Evolutionary conservation across 768 basidiomycete genomes (phyloP).

Genomic region (Obba rivulosa): DNA sequence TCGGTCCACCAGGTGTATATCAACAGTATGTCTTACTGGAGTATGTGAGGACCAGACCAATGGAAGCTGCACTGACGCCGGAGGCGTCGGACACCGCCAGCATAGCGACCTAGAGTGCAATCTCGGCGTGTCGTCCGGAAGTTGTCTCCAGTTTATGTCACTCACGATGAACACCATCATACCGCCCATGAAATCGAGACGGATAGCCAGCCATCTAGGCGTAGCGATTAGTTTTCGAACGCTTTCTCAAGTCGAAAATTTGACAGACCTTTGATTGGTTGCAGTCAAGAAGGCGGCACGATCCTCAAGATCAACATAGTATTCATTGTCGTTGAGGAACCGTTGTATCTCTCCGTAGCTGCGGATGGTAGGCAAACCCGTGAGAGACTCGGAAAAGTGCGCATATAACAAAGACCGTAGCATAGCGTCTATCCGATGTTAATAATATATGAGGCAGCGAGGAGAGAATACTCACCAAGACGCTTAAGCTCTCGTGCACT

Average conservation of each 20-base stretch:
- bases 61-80: slow-evolving; percentile 58
- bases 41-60: slow-evolving; percentile 69
- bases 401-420: slow-evolving; percentile 72
- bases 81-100: slow-evolving; percentile 54
- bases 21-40: slow-evolving; percentile 34
- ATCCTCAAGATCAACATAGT: slow-evolving; percentile 69
- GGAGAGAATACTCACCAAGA: slow-evolving; percentile 24
- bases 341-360: slow-evolving; percentile 62
- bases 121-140: background rate
- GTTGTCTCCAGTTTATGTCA: background rate
- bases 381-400: slow-evolving; percentile 73
- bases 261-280: slow-evolving; percentile 53
- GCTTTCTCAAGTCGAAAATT: background rate
- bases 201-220: slow-evolving; percentile 60
- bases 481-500: slow-evolving; percentile 72
- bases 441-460: background rate
- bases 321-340: slow-evolving; percentile 61
- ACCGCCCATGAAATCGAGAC: slow-evolving; percentile 66
- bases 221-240: background rate
- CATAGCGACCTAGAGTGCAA: slow-evolving; percentile 46
- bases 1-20: too few species aligned
- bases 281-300: slow-evolving; percentile 62
- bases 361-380: slow-evolving; percentile 65
- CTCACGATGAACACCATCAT: slow-evolving; percentile 50
- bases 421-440: slow-evolving; percentile 46